These are phyloP conservation scores for Tolypocladium sp. DNA, from an alignment of 2,329 filamentous ascomycete genomes.

Conservation along the genomic window DNA sequence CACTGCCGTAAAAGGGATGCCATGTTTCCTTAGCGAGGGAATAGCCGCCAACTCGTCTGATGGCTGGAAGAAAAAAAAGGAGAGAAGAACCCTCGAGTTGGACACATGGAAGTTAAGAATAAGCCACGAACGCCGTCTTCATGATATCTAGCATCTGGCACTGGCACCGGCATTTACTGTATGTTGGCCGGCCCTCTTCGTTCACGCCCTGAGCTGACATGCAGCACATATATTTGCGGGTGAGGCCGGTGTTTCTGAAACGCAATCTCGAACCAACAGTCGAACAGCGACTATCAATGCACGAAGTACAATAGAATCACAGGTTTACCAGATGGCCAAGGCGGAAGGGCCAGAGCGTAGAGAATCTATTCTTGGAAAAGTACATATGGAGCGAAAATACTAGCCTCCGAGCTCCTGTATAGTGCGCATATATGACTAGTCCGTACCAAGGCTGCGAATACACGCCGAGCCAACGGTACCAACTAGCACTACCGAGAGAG, in stretches of 20 bases:
- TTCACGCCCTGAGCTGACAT: background rate
- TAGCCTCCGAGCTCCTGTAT: background rate
- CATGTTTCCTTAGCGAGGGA: background rate
- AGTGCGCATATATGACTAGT: background rate
- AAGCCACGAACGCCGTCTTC: background rate
- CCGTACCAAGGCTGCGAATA: no score
- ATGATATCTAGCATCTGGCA: background rate
- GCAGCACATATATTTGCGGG: background rate
- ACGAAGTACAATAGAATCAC: background rate
- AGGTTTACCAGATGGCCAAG: background rate
- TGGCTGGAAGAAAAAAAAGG: background rate
- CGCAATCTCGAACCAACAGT: background rate
- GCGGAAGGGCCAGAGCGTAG: background rate
- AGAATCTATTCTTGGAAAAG: background rate
- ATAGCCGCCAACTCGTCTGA: background rate
- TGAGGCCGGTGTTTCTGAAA: background rate
- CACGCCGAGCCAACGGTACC: background rate
- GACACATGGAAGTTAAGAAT: background rate
- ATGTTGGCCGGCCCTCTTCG: background rate
- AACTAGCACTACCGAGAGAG: background rate
- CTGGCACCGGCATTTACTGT: background rate
- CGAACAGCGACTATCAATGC: background rate
- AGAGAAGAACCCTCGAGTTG: background rate
- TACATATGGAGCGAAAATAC: background rate
- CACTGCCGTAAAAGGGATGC: background rate